Evolutionary conservation across 2,329 filamentous ascomycete genomes (phyloP), one percentile per base, ranked within the genome.

Genomic region (Daldinia eschscholtzii): DNA sequence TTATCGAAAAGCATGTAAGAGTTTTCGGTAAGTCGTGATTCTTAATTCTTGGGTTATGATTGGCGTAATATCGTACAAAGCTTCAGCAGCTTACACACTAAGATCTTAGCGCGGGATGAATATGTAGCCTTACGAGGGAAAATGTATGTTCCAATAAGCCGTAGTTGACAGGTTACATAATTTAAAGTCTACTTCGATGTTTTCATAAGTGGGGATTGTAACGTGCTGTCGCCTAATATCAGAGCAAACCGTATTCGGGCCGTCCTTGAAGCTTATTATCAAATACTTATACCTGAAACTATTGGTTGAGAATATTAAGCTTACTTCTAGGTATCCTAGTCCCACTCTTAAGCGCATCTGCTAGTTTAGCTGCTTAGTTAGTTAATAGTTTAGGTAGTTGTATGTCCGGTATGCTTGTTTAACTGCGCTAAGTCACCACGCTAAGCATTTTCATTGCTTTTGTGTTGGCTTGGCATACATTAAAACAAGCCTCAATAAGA

Each of bases 201-300:
- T 18, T 48, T 48, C 44, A 28, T 28, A 48, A 48, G 44, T 15
- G 44, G 44, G 44, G 44, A 4, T 48, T 4, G 23, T 48, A 48
- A 3, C 23, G 44, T 48, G 23, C 44, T 48, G 44, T 12, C 13
- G 44, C 15, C 12, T 6, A 48, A 48, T 20, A 48, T 28, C 5
- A 48, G 44, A 15, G 6, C 23, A 3, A 15, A 12, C 0, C 13
- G 23, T 48, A 48, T 28, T 48, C 44, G 44, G 44, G 20, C 20
- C 44, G 44, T 26, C 44, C 12, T 10, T 28, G 13, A 48, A 48
- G 1, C 2, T 28, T 4, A 28, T 33, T 33, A 33, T 33, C 9
- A 33, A 33, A 33, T 10, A 33, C 3, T 26, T 3, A 2, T 23
- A 3, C 10, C 18, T 15, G 20, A 46, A 46, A 26, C 18, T 26